Evolutionary conservation across 306 rosid genomes (phyloP), one percentile per base, ranked within the genome.

Genomic region (Lablab purpureus): DNA sequence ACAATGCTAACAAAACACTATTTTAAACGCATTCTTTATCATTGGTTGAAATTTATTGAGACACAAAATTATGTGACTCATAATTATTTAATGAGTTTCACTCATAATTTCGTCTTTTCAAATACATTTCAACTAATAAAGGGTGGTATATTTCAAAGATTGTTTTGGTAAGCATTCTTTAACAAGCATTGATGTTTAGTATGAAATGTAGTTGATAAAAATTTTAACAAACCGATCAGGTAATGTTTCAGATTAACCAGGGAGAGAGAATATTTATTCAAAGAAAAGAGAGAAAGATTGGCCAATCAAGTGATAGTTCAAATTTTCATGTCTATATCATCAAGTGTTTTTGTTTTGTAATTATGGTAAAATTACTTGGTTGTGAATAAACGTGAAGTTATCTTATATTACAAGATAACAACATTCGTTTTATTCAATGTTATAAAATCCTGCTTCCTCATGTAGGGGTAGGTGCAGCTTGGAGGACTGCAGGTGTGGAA

Each of bases 391-490:
- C 14, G 14, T 45, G 15, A 25, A 37, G 46, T 22, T 76, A 37
- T 30, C 27, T 63, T 77, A n/a, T 54, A 12, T 15, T 37, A 54
- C n/a, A 58, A 56, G 58, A 43, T 58, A 5, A n/a, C 32, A 52
- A 30, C 36, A 13, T 47, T 51, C 40, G 18, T 75, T 43, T 58
- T 23, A 74, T 52, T 67, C 58, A 67, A 14, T 82, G 25, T 68
- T 75, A 37, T 58, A 45, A 46, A 19, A 2, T 66, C n/a, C 34
- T 54, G 58, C 21, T 65, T 81, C 13, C n/a, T 8, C 15, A 81
- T 79, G 27, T 55, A 94, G 97, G 97, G 27, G 90, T 92, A 14
- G 97, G 98, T 32, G 98, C 98, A 58, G 97, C 97, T 64, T 94
- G 98, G 97, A 87, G 82, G 84, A 82, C 91, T n/a, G 98, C 97